Base-by-base conservation (phyloP, 2,329 filamentous ascomycete genomes). In the Rhytidhysteron rufulum region DNA sequence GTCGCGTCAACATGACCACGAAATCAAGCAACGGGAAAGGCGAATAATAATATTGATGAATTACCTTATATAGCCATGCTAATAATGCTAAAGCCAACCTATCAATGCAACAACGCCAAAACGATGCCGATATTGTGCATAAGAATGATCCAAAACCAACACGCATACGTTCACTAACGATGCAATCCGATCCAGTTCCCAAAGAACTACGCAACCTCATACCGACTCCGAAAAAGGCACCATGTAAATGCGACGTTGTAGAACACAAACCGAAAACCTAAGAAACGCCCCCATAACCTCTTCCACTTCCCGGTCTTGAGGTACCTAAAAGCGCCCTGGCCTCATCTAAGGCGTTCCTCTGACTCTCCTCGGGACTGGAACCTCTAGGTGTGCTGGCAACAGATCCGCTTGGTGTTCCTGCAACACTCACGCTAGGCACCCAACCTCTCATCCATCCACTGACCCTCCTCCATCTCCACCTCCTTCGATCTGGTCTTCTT, bases 371-470 rank as follows among this genome's bases (percentile, higher is more conserved):
- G 0, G 54, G 54, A 39, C 50, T 55, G 17, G 9, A 36, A 19
- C 38, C 50, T 11, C 52, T 48, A 2, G 62, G 62, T 17, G 60
- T 65, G 1, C 36, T 35, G 1, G 54, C 54, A 2, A 58, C 50
- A 39, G 57, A 62, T 1, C 45, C 51, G 33, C 48, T 58, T 4
- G 62, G 62, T 4, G 61, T 64, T 1, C 53, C 63, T 5, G 59
- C 58, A 6, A 66, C 65, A 44, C 63, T 66, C 19, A 73, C 64
- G 39, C 65, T 72, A 1, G 80, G 80, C 25, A 82, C 73, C 80
- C 80, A 83, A 2, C 80, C 80, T 43, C 79, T 70, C 79, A 83
- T 82, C 78, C 78, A 83, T 8, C 80, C 80, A 41, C 69, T 78
- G 5, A 82, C 78, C 20, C 71, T 66, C 30, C 70, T 67, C 80